Base-by-base conservation (phyloP, 495 filamentous ascomycete species). In the Aspergillus mulundensis region DNA sequence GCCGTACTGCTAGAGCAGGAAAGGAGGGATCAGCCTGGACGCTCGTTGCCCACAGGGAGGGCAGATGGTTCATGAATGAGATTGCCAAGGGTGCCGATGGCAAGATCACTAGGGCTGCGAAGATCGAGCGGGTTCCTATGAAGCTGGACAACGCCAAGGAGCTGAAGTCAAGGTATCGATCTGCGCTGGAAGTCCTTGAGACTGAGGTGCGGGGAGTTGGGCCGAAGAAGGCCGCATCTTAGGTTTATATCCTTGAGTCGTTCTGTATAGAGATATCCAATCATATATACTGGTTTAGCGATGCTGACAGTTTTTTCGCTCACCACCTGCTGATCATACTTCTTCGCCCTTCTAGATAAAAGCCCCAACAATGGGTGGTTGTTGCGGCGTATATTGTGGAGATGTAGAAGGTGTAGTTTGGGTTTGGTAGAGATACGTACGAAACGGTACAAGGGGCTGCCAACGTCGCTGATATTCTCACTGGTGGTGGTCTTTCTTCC, bases 1-100 rank as follows among this genome's bases (percentile, higher is more conserved):
- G 94, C 10, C 83, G 94, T 53, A 97, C 94, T 0, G 93, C 93
- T 10, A 76, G 93, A 66, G 93, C 92, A 0, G 89, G 89, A 3
- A 84, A 83, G 41, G 67, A 72, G 7, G 94, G 94, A 0, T 77
- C 81, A 36, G 91, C 93, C 10, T 95, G 89, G 86, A 93, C 90
- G 3, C 70, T 98, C 12, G 78, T 92, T 24, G 86, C 84, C 34
- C 80, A 87, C 57, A 78, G 78, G 7, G 91, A 98, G 68, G 92
- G 83, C 8, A 77, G 85, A 36, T 90, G 91, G 89, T 98, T 97
- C 65, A 87, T 86, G 83, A 84, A 86, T 45, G 84, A 88, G 57
- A 84, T 97, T 57, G 86, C 79, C 1, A 73, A 66, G 51, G 73
- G 66, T 11, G 56, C 63, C 0, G 62, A 72, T 42, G 70, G 72